Conservation (phyloP, 2,329 filamentous ascomycete species). For the Aspergillus puulaauensis region DNA sequence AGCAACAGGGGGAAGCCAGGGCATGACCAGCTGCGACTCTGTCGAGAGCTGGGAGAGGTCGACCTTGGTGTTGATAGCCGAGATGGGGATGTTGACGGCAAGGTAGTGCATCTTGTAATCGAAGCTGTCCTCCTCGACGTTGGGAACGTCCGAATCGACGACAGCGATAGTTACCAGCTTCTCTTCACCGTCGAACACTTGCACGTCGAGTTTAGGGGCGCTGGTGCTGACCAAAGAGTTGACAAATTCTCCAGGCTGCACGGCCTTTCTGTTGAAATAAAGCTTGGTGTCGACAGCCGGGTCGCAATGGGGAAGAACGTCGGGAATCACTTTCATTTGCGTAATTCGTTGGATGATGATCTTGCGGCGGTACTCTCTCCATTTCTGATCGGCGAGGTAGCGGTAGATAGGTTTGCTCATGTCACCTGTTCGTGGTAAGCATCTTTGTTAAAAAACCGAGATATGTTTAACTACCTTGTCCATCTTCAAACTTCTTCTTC, state of each 20-base stretch:
- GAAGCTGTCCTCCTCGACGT: constrained; percentile 72
- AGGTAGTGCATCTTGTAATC: constrained; percentile 83
- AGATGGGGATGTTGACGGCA: constrained; percentile 70
- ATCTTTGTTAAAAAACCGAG: constrained; percentile 15
- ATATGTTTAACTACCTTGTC: constrained; percentile 60
- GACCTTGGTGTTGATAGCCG: constrained; percentile 60
- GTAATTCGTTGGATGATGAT: constrained; percentile 81
- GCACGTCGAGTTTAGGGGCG: constrained; percentile 74
- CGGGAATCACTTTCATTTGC: constrained; percentile 84
- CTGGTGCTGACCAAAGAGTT: constrained; percentile 71
- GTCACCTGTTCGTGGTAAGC: constrained; percentile 62
- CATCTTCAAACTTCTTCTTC: constrained; percentile 92
- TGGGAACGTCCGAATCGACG: constrained; percentile 86
- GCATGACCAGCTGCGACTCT: constrained; percentile 66
- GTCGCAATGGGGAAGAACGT: constrained; percentile 78
- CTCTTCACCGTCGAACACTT: constrained; percentile 78
- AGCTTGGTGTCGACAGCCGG: constrained; percentile 78
- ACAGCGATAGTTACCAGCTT: constrained; percentile 82
- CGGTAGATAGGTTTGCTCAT: constrained; percentile 97
- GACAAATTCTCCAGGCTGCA: constrained; percentile 76
- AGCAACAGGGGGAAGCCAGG: constrained; percentile 83
- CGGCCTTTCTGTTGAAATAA: constrained; percentile 69
- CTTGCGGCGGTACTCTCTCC: constrained; percentile 77
- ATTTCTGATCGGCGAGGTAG: constrained; percentile 81
- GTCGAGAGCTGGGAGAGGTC: constrained; percentile 63